Evolutionary conservation across 2,329 filamentous ascomycete genomes (phyloP).

Genomic region (Fusarium paranaense): DNA sequence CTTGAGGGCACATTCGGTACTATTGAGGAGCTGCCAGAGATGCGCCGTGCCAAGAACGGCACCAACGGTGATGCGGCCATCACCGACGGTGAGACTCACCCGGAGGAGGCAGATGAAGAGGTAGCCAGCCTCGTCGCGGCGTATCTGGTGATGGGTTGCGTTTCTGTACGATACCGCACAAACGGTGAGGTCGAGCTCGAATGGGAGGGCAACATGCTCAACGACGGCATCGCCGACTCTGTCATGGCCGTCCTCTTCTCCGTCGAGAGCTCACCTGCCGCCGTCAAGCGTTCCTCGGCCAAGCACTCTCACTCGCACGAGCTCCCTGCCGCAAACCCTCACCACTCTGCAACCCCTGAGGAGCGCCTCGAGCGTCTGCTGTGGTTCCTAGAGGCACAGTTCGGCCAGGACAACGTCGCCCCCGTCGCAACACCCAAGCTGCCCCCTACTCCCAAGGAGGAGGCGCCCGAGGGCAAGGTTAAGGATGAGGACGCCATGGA

Average conservation of each 20-base stretch:
- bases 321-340: conserved; percentile 72
- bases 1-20: conserved; percentile 93
- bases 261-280: conserved; percentile 92
- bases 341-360: conserved; percentile 76
- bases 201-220: conserved; percentile 98
- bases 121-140: conserved; percentile 65
- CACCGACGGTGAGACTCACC: conserved; percentile 48
- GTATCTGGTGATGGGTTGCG: conserved; percentile 88
- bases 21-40: conserved; percentile 76
- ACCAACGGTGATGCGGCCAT: conserved; percentile 54
- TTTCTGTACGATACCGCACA: conserved; percentile 81
- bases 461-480: conserved; percentile 48
- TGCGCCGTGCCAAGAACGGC: conserved; percentile 52
- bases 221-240: conserved; percentile 97
- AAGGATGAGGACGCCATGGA: conserved; percentile 51
- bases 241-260: conserved; percentile 93
- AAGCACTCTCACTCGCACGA: conserved; percentile 52
- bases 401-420: conserved; percentile 83
- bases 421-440: conserved; percentile 78
- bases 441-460: conserved; percentile 52
- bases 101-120: conserved; percentile 74
- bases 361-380: conserved; percentile 88
- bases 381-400: conserved; percentile 97
- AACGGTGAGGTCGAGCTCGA: conserved; percentile 89
- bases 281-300: conserved; percentile 77